These are phyloP conservation scores for Aspergillus floridensis DNA, from an alignment of 2,329 filamentous ascomycete genomes.

Conservation along the genomic window DNA sequence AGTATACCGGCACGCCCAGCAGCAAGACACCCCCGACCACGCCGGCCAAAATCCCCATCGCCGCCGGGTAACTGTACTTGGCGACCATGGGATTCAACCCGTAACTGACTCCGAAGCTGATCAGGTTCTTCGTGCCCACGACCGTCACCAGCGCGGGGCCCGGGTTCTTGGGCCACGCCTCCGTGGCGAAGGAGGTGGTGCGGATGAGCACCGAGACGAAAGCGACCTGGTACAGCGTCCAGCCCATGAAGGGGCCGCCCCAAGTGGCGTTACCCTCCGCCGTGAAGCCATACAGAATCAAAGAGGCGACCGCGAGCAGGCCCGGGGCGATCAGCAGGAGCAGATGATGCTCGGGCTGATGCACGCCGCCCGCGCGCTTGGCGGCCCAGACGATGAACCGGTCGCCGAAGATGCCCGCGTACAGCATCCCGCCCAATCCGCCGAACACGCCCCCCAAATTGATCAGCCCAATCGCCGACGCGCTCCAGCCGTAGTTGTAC, in stretches of 20 bases:
- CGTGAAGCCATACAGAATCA: slow-evolving; percentile 34
- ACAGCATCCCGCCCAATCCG: slow-evolving; percentile 28
- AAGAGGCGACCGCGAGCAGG: slow-evolving; percentile 29
- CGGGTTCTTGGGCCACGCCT: slow-evolving; percentile 35
- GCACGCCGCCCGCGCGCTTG: slow-evolving; percentile 32
- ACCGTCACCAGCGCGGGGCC: slow-evolving; percentile 29
- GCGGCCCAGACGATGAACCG: slow-evolving; percentile 29
- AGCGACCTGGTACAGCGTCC: slow-evolving; percentile 22
- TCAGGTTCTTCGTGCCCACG: slow-evolving; percentile 30
- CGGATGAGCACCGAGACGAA: slow-evolving; percentile 29
- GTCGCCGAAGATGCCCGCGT: slow-evolving; percentile 25
- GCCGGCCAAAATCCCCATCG: slow-evolving; percentile 25
- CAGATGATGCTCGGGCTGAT: slow-evolving; percentile 37
- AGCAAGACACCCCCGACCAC: slow-evolving; percentile 22
- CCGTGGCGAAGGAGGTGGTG: slow-evolving; percentile 35
- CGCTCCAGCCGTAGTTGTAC: slow-evolving; percentile 33
- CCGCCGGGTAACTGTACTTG: slow-evolving; percentile 23
- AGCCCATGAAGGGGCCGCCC: slow-evolving; percentile 31
- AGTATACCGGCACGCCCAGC: slow-evolving; percentile 25
- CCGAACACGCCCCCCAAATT: slow-evolving; percentile 28
- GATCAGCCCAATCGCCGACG: slow-evolving; percentile 25
- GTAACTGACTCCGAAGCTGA: slow-evolving; percentile 30
- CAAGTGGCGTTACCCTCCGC: slow-evolving; percentile 25
- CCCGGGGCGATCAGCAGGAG: slow-evolving; percentile 33
- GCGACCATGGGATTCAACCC: slow-evolving; percentile 27